phyloP scores from a whole-genome alignment of 129 eudicot genomes.

The Gnaphalium uliginosum region DNA sequence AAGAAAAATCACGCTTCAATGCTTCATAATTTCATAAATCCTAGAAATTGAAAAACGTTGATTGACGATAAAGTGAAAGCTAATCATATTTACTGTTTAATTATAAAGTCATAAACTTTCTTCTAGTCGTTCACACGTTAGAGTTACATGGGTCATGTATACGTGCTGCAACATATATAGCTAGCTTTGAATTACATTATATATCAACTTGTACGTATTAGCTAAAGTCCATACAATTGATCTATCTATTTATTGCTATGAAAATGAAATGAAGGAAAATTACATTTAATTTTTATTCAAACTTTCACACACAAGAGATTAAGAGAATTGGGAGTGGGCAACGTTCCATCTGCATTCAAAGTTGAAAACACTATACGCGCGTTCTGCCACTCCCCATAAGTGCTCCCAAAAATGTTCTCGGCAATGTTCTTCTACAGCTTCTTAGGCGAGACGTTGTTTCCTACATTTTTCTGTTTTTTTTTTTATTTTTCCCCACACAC shows the following conservation, averaged over 20 bases:
- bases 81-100: no score
- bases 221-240: constrained; percentile 5
- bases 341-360: no score
- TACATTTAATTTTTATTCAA: constrained; percentile 9
- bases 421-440: no score
- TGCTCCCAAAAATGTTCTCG: no score
- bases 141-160: neutral
- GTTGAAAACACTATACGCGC: no score
- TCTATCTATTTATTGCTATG: neutral
- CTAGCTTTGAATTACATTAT: neutral
- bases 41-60: neutral
- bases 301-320: constrained; percentile 21
- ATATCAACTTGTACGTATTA: neutral
- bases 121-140: neutral
- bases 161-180: no score
- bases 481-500: no score
- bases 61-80: neutral
- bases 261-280: constrained; percentile 11
- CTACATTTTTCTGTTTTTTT: no score
- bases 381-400: no score
- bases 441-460: no score
- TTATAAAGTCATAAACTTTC: neutral
- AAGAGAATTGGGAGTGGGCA: no score
- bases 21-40: no score
- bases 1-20: neutral